phyloP scores from a whole-genome alignment of 352 stramenopile species.

The Pythium coloratum region DNA sequence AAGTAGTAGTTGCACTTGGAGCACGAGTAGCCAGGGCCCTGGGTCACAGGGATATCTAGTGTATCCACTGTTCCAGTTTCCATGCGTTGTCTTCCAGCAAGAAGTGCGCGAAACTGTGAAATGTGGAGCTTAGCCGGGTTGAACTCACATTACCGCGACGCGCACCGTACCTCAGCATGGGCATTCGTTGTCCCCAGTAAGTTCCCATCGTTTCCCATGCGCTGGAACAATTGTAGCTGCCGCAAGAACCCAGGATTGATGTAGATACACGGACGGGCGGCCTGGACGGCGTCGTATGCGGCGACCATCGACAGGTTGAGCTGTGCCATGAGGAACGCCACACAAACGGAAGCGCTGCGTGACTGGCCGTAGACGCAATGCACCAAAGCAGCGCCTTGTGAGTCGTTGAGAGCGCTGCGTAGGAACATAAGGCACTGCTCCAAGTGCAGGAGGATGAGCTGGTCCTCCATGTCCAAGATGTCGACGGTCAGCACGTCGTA shows the following conservation, averaged over 20 bases:
- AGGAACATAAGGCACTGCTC: constrained; percentile 39
- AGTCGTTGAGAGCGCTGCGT: neutral
- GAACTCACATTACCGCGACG: neutral
- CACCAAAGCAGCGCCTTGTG: constrained; percentile 39
- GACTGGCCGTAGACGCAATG: constrained; percentile 85
- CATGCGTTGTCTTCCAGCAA: constrained; percentile 38
- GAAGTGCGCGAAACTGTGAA: constrained; percentile 46
- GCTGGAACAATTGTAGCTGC: constrained; percentile 69
- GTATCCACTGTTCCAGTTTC: constrained; percentile 33
- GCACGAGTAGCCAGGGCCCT: constrained; percentile 38
- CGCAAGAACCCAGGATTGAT: constrained; percentile 77
- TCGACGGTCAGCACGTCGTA: constrained; percentile 45
- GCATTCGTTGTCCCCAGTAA: constrained; percentile 44
- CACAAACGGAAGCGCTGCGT: constrained; percentile 66
- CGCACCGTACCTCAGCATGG: constrained; percentile 45
- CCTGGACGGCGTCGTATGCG: constrained; percentile 61
- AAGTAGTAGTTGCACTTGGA: constrained; percentile 63
- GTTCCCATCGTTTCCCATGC: constrained; percentile 48
- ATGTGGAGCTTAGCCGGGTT: neutral
- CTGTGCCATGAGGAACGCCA: constrained; percentile 72
- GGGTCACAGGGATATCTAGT: constrained; percentile 20
- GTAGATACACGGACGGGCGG: constrained; percentile 67
- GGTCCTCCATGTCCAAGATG: constrained; percentile 77
- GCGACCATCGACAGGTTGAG: constrained; percentile 37
- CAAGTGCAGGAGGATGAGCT: constrained; percentile 70